Percentiles rank a stretch among this genome's conserved stretches.
Evolutionary conservation across 768 basidiomycete species (phyloP).

Genomic region (Lyophyllum decastes): DNA sequence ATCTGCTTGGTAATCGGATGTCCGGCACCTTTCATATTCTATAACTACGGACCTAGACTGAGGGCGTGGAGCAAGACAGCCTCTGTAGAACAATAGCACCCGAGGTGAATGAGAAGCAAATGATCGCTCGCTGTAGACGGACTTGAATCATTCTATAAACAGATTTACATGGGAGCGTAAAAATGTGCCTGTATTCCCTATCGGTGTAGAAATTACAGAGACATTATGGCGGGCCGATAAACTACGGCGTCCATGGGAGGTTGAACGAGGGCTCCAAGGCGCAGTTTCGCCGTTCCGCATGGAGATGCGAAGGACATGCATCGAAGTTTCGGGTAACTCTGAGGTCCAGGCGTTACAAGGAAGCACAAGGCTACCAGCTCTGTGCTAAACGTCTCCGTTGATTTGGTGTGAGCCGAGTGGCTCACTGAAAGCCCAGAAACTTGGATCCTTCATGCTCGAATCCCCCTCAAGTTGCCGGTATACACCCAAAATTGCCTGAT

Average conservation of each 20-base stretch:
- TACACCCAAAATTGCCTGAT: too few relatives aligned
- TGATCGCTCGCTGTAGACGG: not conserved
- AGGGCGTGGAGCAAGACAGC: slow-evolving; percentile 37
- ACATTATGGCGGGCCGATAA: not conserved
- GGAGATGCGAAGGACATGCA: not conserved
- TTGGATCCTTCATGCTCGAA: too few relatives aligned
- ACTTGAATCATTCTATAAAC: not conserved
- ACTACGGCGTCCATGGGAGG: not conserved
- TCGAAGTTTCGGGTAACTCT: not conserved
- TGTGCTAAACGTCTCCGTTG: not conserved
- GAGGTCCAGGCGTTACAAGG: not conserved
- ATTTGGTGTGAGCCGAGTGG: not conserved
- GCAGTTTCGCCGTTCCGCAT: not conserved
- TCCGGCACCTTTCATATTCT: slow-evolving; percentile 48
- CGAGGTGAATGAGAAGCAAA: not conserved
- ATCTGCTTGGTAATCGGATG: slow-evolving; percentile 53
- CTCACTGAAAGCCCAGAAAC: too few relatives aligned
- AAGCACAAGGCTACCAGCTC: not conserved
- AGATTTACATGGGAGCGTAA: not conserved
- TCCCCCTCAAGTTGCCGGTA: too few relatives aligned
- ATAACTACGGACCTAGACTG: slow-evolving; percentile 36
- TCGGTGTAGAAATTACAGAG: not conserved
- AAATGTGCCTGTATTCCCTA: not conserved
- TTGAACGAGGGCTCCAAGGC: not conserved
- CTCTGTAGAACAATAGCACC: slow-evolving; percentile 29